Evolutionary conservation across 805 yeast species (phyloP), one percentile per base, ranked within the genome.

Genomic region (Candida andamanensis): DNA sequence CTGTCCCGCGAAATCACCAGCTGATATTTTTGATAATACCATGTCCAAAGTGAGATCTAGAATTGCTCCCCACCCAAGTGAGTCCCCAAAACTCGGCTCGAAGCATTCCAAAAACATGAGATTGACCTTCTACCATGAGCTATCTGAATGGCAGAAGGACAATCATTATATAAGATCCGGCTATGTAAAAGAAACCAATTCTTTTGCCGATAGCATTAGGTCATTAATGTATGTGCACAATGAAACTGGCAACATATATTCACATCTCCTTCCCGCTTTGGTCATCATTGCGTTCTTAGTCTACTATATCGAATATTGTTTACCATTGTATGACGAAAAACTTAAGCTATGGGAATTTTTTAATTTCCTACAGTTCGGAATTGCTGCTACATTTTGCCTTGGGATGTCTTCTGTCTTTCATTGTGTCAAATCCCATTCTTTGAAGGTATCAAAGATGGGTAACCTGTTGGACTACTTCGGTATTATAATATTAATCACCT

Each of bases 381-480:
- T 66, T 7, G 85, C 87, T 4, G 77, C 77, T 4, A 65, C 74
- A 12, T 42, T 59, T 10, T 82, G 90, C 44, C 56, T 83, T 37
- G 65, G 72, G 26, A 67, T 78, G 67, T 76, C 84, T 18, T 76
- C 85, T 21, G 60, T 72, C 15, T 83, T 77, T 60, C 92, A 83
- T 47, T 66, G 76, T 39, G 45, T 80, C 36, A 81, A 80, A 45
- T 72, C 78, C 42, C 90, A 83, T 50, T 79, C 87, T 4, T 67
- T 60, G 26, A 40, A 52, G 10, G 74, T 79, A 2, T 56, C 74
- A 21, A 63, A 57, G 32, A 52, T 74, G 23, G 84, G 87, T 39
- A 80, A 82, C 53, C 80, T 74, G 47, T 66, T 82, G 28, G 92
- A 83, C 53, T 83, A 83, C 49, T 64, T 83, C 44, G 92, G 92